Evolutionary conservation across 2,329 filamentous ascomycete species (phyloP).

Genomic region (Aspergillus sergii): DNA sequence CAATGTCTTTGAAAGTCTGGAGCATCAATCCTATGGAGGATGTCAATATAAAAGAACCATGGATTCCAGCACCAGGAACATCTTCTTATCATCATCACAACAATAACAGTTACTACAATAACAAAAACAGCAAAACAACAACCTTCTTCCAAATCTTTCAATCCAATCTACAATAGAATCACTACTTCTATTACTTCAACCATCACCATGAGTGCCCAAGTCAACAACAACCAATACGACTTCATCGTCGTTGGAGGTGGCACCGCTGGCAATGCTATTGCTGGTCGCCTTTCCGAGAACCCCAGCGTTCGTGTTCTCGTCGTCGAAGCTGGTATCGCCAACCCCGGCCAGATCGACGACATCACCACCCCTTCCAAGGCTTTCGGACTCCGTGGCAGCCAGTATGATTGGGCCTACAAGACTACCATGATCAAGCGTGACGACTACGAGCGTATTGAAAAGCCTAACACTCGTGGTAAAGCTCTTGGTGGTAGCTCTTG

Average conservation of each 20-base stretch:
- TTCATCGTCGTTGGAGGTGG: slow-evolving; percentile 38
- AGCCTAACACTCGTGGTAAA: slow-evolving; percentile 65
- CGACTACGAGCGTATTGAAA: slow-evolving; percentile 63
- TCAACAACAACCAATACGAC: slow-evolving; percentile 25
- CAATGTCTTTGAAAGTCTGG: neutral
- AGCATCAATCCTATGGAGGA: neutral
- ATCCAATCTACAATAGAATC: neutral
- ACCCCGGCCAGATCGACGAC: slow-evolving; percentile 52
- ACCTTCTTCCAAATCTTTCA: neutral
- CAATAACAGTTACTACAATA: neutral
- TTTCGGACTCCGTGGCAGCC: slow-evolving; percentile 58
- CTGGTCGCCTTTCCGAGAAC: slow-evolving; percentile 57
- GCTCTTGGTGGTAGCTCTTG: slow-evolving; percentile 61
- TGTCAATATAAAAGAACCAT: neutral
- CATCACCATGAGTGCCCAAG: slow-evolving; percentile 11
- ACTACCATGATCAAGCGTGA: slow-evolving; percentile 60
- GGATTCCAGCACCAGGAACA: neutral
- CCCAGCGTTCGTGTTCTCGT: slow-evolving; percentile 44
- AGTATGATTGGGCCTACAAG: slow-evolving; percentile 66
- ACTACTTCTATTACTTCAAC: neutral
- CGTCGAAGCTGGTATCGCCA: slow-evolving; percentile 43
- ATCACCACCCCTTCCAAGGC: slow-evolving; percentile 61
- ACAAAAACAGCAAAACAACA: neutral
- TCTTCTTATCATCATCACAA: neutral
- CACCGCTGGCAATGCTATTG: slow-evolving; percentile 46